These are phyloP conservation scores for Grosmannia huntii DNA, from an alignment of 2,329 filamentous ascomycete genomes.

Conservation along the genomic window DNA sequence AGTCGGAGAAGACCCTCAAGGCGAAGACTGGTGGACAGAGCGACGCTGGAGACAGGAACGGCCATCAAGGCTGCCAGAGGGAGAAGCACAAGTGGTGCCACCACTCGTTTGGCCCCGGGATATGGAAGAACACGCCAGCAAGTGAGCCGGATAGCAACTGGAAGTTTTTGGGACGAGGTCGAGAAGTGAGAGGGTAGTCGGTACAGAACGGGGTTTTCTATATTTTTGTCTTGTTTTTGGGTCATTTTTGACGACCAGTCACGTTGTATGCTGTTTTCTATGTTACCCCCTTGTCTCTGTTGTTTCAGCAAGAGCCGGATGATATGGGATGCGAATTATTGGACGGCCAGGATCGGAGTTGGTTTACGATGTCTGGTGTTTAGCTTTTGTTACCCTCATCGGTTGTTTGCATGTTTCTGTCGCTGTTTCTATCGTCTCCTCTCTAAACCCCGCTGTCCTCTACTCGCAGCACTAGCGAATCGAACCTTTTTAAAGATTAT, in stretches of 20 bases:
- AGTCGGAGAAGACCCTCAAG: neutral
- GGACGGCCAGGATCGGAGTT: conserved; percentile 5
- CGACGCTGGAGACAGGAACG: too few relatives aligned
- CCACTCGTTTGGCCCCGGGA: neutral
- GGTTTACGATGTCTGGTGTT: neutral
- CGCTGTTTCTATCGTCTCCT: neutral
- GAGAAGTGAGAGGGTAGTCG: neutral
- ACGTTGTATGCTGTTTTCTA: neutral
- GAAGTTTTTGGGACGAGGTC: neutral
- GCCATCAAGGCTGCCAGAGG: neutral
- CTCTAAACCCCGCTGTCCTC: neutral
- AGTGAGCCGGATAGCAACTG: neutral
- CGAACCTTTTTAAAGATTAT: neutral
- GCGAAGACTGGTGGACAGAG: neutral
- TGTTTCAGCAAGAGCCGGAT: neutral
- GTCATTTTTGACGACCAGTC: neutral
- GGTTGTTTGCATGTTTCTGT: neutral
- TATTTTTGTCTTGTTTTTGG: neutral
- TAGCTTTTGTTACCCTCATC: neutral
- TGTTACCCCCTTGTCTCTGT: neutral
- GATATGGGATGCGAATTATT: neutral
- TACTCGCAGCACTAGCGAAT: neutral
- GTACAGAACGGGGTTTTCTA: neutral
- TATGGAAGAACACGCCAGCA: neutral
- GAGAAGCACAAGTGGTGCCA: neutral